phyloP scores from a whole-genome alignment of 2,329 filamentous ascomycete genomes.

The Aureobasidium sp. region DNA sequence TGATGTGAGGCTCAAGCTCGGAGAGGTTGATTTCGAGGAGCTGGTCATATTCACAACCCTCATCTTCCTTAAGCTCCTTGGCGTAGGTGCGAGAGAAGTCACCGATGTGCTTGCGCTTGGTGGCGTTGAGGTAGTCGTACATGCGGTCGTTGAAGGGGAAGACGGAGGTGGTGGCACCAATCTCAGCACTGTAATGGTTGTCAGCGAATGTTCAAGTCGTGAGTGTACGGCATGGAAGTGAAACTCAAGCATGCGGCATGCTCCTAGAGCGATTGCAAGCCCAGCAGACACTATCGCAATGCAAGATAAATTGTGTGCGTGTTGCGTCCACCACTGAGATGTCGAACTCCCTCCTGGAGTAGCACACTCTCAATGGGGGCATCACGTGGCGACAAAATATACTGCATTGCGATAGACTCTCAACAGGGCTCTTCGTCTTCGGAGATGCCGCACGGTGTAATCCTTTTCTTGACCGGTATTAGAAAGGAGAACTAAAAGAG shows the following conservation, averaged over 20 bases:
- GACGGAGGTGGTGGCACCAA: slow-evolving; percentile 80
- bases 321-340: not conserved
- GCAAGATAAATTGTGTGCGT: not conserved
- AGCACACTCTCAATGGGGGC: not conserved
- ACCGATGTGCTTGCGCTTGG: slow-evolving; percentile 83
- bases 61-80: slow-evolving; percentile 75
- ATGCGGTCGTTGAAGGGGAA: slow-evolving; percentile 98
- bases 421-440: not conserved
- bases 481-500: slow-evolving; percentile 16
- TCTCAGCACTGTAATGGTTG: slow-evolving; percentile 45
- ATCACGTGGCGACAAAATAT: not conserved
- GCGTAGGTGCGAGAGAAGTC: slow-evolving; percentile 82
- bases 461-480: not conserved
- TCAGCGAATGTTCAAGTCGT: slow-evolving; percentile 1
- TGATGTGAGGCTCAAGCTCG: slow-evolving; percentile 95
- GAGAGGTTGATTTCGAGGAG: slow-evolving; percentile 92
- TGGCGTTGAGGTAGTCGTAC: slow-evolving; percentile 90
- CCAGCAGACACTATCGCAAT: not conserved
- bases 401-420: not conserved
- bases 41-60: slow-evolving; percentile 92
- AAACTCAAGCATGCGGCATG: not conserved
- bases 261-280: not conserved
- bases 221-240: not conserved
- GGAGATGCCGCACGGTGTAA: not conserved
- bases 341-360: not conserved